phyloP scores from a whole-genome alignment of 2,329 filamentous ascomycete genomes.

The Trichoderma sp. region DNA sequence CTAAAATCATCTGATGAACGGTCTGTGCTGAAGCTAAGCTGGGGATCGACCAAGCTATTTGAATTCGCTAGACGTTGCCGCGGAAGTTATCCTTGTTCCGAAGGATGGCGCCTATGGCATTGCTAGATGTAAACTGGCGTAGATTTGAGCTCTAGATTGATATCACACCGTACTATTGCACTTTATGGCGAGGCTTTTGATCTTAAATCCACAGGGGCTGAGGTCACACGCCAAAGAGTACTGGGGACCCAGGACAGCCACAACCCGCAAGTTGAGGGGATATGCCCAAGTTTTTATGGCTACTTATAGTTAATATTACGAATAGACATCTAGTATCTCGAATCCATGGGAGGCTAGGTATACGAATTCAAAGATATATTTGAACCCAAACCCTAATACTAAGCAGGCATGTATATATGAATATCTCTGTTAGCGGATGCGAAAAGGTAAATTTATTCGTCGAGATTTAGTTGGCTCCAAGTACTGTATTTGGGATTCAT shows the following conservation, averaged over 20 bases:
- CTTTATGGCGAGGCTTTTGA: background rate
- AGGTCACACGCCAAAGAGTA: background rate
- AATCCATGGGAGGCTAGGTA: background rate
- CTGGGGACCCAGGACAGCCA: background rate
- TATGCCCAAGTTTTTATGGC: background rate
- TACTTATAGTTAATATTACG: background rate
- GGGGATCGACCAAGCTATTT: background rate
- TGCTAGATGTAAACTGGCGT: background rate
- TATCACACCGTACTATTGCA: background rate
- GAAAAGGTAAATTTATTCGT: background rate
- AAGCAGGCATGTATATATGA: background rate
- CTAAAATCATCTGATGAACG: background rate
- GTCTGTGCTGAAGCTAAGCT: background rate
- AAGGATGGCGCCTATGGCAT: background rate
- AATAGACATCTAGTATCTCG: background rate
- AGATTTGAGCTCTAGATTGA: background rate
- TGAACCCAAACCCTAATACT: background rate
- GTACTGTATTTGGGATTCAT: background rate
- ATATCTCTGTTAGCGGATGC: background rate
- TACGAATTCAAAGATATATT: background rate
- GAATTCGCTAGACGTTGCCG: background rate
- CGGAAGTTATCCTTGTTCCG: background rate
- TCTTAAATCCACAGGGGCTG: background rate
- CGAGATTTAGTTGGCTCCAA: background rate
- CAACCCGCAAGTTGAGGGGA: background rate